Evolutionary conservation across 352 stramenopile species (phyloP), one percentile per base, ranked within the genome.

Genomic region (Globisporangium alternatum): DNA sequence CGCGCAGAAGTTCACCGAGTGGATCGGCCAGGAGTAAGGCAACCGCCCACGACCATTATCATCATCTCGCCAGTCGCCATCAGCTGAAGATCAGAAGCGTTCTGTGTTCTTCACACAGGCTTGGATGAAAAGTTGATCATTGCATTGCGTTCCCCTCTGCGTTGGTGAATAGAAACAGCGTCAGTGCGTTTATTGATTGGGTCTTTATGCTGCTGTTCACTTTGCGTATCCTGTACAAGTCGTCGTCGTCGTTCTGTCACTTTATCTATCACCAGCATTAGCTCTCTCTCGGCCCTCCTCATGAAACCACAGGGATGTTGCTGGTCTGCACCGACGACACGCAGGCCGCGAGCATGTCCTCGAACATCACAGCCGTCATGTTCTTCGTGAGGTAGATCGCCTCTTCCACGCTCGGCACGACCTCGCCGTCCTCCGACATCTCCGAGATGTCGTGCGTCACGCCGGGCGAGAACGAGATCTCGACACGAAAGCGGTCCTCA

Each of bases 281-380:
- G 15, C 3, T 33, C 37, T 56, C 33, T 30, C 43, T 59, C 25
- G 25, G 25, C 25, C 28, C n/a, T 30, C 12, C 9, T n/a, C 22
- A 45, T 19, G n/a, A 54, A 2, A n/a, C 21, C 56, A 39, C 33
- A 12, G 56, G 19, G 13, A n/a, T 25, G 28, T 35, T 55, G 37
- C 37, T 68, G 57, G 66, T 81, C 60, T 91, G 80, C 15, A 91
- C 80, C 9, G 86, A 92, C 28, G 86, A 89, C 41, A 95, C 84
- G 52, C 86, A 95, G 7, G 86, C 82, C 8, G 84, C 86, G 17
- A 95, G 72, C 86, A 95, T 93, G 69, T 95, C 86, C 68, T 95
- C 86, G 52, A 95, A 93, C 84, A 95, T 93, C 60, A 91, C 80
- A 35, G 83, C 86, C 1, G 81, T 90, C 86, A 95, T 93, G 70